Evolutionary conservation across 2,329 filamentous ascomycete species (phyloP).

Genomic region (Calonectria honghensis): DNA sequence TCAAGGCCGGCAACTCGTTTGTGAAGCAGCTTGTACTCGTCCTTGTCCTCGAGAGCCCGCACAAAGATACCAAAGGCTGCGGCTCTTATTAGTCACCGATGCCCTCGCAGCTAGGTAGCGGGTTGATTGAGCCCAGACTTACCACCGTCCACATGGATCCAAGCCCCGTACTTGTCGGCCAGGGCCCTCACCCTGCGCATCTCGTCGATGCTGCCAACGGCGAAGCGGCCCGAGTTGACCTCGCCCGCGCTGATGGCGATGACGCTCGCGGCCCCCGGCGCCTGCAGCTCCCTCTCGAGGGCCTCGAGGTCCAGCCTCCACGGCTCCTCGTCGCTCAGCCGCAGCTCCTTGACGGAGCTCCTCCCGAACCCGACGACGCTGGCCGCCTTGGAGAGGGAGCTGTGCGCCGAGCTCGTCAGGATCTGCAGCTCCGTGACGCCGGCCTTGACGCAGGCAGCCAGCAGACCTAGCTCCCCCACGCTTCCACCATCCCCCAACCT

Average conservation of each 20-base stretch:
- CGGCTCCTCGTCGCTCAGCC: conserved; percentile 69
- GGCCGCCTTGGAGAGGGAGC: conserved; percentile 88
- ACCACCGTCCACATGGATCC: conserved; percentile 92
- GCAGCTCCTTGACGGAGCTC: conserved; percentile 78
- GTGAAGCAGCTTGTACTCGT: conserved; percentile 74
- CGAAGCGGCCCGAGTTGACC: conserved; percentile 92
- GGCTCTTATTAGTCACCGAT: conserved; percentile 32
- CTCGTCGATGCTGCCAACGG: conserved; percentile 74
- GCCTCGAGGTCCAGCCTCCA: conserved; percentile 82
- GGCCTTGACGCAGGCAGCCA: conserved; percentile 78
- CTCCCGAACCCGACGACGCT: conserved; percentile 87
- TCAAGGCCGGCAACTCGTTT: conserved; percentile 79
- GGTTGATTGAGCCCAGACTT: conserved; percentile 48
- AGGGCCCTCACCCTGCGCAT: conserved; percentile 79
- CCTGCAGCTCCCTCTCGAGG: conserved; percentile 76
- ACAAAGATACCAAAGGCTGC: conserved; percentile 91
- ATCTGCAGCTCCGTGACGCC: conserved; percentile 83
- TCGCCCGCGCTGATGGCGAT: conserved; percentile 90
- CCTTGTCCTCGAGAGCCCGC: conserved; percentile 74
- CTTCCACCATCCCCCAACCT: conserved; percentile 58
- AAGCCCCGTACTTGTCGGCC: conserved; percentile 84
- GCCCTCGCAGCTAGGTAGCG: no score
- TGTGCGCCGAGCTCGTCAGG: conserved; percentile 88
- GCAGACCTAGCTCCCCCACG: conserved; percentile 82
- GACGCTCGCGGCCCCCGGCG: conserved; percentile 78